phyloP scores from a whole-genome alignment of 2,329 filamentous ascomycete species.

The Neoscytalidium dimidiatum region DNA sequence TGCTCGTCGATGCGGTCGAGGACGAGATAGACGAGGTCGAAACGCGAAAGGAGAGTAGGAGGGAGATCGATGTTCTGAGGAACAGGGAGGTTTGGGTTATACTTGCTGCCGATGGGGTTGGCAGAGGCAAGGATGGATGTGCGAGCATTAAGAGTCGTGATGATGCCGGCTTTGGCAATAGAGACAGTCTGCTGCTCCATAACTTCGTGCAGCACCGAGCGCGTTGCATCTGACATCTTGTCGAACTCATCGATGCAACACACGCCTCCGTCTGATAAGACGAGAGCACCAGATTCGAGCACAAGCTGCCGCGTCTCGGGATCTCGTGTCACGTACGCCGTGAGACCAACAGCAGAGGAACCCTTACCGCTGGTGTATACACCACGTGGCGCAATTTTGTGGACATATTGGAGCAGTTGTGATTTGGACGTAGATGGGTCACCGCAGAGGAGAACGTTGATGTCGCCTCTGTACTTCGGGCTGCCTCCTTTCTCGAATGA shows the following conservation, averaged over 20 bases:
- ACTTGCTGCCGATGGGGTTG: slow-evolving; percentile 96
- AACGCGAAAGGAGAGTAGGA: slow-evolving; percentile 90
- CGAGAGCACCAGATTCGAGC: slow-evolving; percentile 72
- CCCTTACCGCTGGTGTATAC: slow-evolving; percentile 78
- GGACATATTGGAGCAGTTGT: slow-evolving; percentile 89
- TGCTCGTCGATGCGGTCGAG: slow-evolving; percentile 92
- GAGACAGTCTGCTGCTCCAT: slow-evolving; percentile 82
- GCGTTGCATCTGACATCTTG: slow-evolving; percentile 75
- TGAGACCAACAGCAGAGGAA: slow-evolving; percentile 74
- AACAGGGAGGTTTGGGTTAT: slow-evolving; percentile 93
- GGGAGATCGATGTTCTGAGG: slow-evolving; percentile 98
- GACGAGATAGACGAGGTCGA: slow-evolving; percentile 95
- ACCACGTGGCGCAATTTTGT: slow-evolving; percentile 93
- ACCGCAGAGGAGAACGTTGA: slow-evolving; percentile 94
- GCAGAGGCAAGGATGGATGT: slow-evolving; percentile 95
- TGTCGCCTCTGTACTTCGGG: slow-evolving; percentile 93
- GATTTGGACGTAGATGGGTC: slow-evolving; percentile 97
- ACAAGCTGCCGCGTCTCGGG: slow-evolving; percentile 73
- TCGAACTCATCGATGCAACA: slow-evolving; percentile 81
- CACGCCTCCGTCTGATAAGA: slow-evolving; percentile 72
- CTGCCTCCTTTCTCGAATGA: slow-evolving; percentile 95
- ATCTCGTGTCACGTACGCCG: slow-evolving; percentile 75
- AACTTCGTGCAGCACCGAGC: slow-evolving; percentile 75
- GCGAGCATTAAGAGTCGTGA: slow-evolving; percentile 87
- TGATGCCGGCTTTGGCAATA: slow-evolving; percentile 76